Percentiles rank a stretch among this genome's conserved stretches.
phyloP scores from a whole-genome alignment of 1,284 basidiomycete species.

The Irpex sp. region DNA sequence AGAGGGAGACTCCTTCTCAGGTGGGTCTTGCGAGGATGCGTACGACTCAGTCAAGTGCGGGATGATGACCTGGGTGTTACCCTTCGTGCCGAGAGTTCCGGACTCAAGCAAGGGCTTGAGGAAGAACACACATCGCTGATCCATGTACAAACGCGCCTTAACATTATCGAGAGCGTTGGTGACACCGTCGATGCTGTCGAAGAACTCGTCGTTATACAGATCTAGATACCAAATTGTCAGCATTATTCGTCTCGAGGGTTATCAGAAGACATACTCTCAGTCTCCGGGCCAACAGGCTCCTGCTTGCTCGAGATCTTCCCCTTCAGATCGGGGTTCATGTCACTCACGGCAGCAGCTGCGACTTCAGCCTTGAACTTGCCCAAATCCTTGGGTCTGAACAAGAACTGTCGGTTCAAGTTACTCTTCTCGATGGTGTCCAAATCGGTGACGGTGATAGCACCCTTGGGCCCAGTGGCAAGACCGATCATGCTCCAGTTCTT shows the following conservation, averaged over 20 bases:
- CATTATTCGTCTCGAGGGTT: background rate
- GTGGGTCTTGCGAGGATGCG: constrained; percentile 97
- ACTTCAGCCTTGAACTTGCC: constrained; percentile 99
- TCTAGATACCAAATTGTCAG: constrained; percentile 41
- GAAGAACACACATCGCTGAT: constrained; percentile 97
- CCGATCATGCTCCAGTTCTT: constrained; percentile 99
- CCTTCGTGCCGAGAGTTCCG: constrained; percentile 98
- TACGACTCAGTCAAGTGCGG: constrained; percentile 98
- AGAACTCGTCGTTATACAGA: constrained; percentile 90
- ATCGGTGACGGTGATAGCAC: constrained; percentile 93
- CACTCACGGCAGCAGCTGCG: constrained; percentile 87
- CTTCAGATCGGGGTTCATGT: constrained; percentile 94
- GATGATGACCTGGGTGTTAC: constrained; percentile 95
- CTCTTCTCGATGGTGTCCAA: constrained; percentile 99
- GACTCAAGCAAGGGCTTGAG: constrained; percentile 96
- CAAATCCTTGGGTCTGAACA: constrained; percentile 96
- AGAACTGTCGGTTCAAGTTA: constrained; percentile 97
- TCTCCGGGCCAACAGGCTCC: constrained; percentile 91
- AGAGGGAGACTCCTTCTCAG: constrained; percentile 96
- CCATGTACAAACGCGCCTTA: constrained; percentile 96
- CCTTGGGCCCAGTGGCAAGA: constrained; percentile 78
- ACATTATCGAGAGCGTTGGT: constrained; percentile 99
- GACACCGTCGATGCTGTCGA: constrained; percentile 85
- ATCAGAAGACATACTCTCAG: constrained; percentile 69
- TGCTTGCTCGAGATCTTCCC: constrained; percentile 90